Percentiles rank a stretch among this genome's conserved stretches.
phyloP scores from a whole-genome alignment of 148 eudicot species.

The Camellia granthamiana region DNA sequence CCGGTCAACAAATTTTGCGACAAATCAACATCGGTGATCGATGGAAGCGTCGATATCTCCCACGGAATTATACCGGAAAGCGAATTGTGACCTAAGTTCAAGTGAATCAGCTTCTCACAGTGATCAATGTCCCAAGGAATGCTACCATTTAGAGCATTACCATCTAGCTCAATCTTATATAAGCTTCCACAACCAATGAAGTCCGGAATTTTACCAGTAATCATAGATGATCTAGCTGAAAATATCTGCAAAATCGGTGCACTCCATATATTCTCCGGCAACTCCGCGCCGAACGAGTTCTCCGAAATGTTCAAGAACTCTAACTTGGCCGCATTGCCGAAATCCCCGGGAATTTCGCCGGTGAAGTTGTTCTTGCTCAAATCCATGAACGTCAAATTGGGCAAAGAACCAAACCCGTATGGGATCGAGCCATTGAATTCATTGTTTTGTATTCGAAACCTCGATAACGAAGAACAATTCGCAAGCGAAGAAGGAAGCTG shows the following conservation, averaged over 20 bases:
- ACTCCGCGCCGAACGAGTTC: slow-evolving; percentile 41
- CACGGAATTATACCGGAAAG: slow-evolving; percentile 88
- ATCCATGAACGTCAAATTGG: slow-evolving; percentile 62
- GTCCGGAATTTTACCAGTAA: slow-evolving; percentile 66
- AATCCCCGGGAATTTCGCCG: slow-evolving; percentile 63
- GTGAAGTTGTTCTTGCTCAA: slow-evolving; percentile 58
- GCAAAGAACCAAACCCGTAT: slow-evolving; percentile 57
- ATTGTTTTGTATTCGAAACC: slow-evolving; percentile 66
- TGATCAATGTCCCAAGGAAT: slow-evolving; percentile 85
- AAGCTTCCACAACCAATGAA: slow-evolving; percentile 66
- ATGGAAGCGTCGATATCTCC: slow-evolving; percentile 83
- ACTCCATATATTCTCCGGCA: slow-evolving; percentile 74
- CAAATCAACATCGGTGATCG: slow-evolving; percentile 75
- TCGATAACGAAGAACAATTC: slow-evolving; percentile 59
- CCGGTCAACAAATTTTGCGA: slow-evolving; percentile 63
- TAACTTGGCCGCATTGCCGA: slow-evolving; percentile 53
- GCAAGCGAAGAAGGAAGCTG: slow-evolving; percentile 55
- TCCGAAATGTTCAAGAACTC: slow-evolving; percentile 59
- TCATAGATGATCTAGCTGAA: slow-evolving; percentile 45
- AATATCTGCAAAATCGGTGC: slow-evolving; percentile 66
- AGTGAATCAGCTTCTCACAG: slow-evolving; percentile 62
- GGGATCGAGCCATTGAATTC: slow-evolving; percentile 66
- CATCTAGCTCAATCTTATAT: slow-evolving; percentile 74
- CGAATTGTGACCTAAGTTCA: slow-evolving; percentile 56
- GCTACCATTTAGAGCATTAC: slow-evolving; percentile 57